phyloP scores from a whole-genome alignment of 2,329 filamentous ascomycete species.

The Hypoxylon sp. region DNA sequence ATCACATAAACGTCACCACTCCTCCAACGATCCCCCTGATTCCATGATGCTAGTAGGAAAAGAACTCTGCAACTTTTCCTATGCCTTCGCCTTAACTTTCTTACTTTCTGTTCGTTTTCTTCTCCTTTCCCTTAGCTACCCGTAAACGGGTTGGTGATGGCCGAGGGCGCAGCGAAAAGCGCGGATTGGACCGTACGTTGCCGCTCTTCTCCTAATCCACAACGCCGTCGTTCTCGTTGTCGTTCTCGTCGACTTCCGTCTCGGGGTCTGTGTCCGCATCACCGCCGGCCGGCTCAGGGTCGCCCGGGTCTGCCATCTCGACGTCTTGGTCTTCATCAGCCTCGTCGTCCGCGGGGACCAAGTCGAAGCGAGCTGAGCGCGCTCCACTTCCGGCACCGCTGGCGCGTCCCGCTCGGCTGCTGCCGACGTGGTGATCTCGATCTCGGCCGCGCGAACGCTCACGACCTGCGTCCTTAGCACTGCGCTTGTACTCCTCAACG shows the following conservation, averaged over 20 bases:
- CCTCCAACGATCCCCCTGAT: background rate
- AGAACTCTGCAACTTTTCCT: background rate
- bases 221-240: slow-evolving; percentile 48
- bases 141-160: background rate
- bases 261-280: slow-evolving; percentile 50
- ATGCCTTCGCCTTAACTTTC: background rate
- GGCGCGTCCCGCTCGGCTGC: slow-evolving; percentile 41
- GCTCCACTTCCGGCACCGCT: slow-evolving; percentile 34
- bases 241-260: slow-evolving; percentile 53
- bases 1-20: background rate
- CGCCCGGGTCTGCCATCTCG: slow-evolving; percentile 46
- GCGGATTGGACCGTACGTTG: background rate
- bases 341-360: slow-evolving; percentile 48
- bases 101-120: background rate
- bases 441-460: slow-evolving; percentile 50
- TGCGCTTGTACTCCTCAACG: slow-evolving; percentile 58
- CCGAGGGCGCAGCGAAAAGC: background rate
- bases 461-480: slow-evolving; percentile 51
- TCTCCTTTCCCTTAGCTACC: background rate
- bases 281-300: slow-evolving; percentile 33
- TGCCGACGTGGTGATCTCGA: slow-evolving; percentile 18
- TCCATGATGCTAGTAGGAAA: background rate
- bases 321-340: slow-evolving; percentile 46
- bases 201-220: slow-evolving; percentile 42
- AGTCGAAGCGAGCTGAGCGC: slow-evolving; percentile 49